Evolutionary conservation across 2,329 filamentous ascomycete species (phyloP).

Genomic region (Neofusicoccum kwambonambiense): DNA sequence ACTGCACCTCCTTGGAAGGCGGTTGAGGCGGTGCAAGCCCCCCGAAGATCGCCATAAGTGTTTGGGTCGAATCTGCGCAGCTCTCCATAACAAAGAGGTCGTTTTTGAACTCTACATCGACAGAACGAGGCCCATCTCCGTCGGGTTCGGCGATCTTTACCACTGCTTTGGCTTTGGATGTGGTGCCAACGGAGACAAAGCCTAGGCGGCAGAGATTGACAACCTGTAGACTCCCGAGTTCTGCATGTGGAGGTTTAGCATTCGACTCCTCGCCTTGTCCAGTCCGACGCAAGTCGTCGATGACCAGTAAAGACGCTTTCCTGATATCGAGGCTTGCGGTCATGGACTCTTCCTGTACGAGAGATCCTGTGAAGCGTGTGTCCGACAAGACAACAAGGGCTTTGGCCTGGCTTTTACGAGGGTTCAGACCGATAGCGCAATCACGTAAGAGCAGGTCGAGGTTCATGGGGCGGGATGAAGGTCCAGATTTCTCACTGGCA

Average conservation of each 20-base stretch:
- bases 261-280: conserved; percentile 22
- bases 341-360: conserved; percentile 50
- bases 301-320: conserved; percentile 79
- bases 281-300: conserved; percentile 66
- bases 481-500: conserved; percentile 25
- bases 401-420: conserved; percentile 72
- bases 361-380: conserved; percentile 62
- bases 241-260: conserved; percentile 1
- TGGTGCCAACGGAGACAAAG: conserved; percentile 82
- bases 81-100: conserved; percentile 89
- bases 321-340: conserved; percentile 67
- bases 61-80: conserved; percentile 95
- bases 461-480: conserved; percentile 47
- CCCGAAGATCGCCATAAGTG: conserved; percentile 74
- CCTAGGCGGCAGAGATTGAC: conserved; percentile 60
- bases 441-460: conserved; percentile 77
- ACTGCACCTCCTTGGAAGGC: conserved; percentile 79
- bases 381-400: conserved; percentile 76
- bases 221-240: conserved; percentile 43
- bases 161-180: conserved; percentile 73
- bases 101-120: conserved; percentile 81
- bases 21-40: conserved; percentile 80
- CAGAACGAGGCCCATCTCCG: conserved; percentile 60
- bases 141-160: conserved; percentile 60
- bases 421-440: conserved; percentile 81